Evolutionary conservation across 23 red algal genomes (phyloP).

Genomic region (Gracilariopsis chorda): DNA sequence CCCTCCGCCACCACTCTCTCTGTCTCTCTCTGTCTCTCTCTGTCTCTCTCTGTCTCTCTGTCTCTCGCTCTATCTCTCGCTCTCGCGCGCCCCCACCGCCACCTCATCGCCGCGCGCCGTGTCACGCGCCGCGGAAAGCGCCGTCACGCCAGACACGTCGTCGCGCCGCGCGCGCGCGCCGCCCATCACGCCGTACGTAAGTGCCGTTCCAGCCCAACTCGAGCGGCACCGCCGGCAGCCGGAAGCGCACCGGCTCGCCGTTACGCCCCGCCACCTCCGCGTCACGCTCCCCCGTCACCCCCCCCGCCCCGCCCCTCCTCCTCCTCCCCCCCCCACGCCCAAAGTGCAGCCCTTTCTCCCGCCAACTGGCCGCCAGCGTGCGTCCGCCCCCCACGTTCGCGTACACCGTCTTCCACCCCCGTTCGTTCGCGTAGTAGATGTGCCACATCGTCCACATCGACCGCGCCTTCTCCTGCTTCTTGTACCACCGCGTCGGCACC

Average conservation of each 20-base stretch:
- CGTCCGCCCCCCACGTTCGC: constrained; percentile 29
- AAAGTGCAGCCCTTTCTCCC: constrained; percentile 65
- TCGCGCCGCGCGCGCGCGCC: not conserved
- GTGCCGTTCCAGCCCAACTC: constrained; percentile 36
- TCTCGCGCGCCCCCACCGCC: too few relatives aligned
- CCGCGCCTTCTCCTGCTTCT: constrained; percentile 34
- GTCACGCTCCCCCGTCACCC: constrained; percentile 2
- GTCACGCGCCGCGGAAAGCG: too few relatives aligned
- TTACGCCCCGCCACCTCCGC: not conserved
- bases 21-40: too few relatives aligned
- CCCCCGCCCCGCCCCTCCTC: not conserved
- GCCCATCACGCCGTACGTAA: not conserved
- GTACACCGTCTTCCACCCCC: constrained; percentile 46
- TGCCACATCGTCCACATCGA: constrained; percentile 80
- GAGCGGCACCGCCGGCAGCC: not conserved
- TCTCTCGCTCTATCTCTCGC: too few relatives aligned
- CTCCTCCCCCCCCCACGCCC: not conserved
- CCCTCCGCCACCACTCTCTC: too few relatives aligned
- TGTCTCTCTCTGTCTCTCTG: too few relatives aligned
- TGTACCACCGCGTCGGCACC: constrained; percentile 68
- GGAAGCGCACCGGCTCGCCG: not conserved
- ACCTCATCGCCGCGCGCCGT: too few relatives aligned
- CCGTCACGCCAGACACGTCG: too few relatives aligned
- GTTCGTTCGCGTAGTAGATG: constrained; percentile 47
- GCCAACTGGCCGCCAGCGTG: constrained; percentile 67